Conservation (phyloP, 768 basidiomycete species). For the Auriscalpium orientale region DNA sequence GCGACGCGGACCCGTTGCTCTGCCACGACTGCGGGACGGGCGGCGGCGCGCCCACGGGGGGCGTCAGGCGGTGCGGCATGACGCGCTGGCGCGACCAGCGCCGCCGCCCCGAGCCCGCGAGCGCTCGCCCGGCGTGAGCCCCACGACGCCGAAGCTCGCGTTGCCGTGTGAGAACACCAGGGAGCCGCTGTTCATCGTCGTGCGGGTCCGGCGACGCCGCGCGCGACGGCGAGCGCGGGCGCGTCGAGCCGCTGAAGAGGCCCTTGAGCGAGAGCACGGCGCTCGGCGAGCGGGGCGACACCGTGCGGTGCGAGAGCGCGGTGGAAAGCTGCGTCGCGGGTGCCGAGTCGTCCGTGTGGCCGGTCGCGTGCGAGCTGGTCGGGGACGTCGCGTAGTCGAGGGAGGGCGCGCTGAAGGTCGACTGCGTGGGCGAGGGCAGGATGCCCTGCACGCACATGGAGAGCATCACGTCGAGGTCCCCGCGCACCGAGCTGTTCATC, state of each 20-base stretch:
- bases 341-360: neutral
- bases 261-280: conserved; percentile 55
- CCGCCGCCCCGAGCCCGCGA: too few relatives aligned
- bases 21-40: conserved; percentile 23
- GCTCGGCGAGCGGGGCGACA: conserved; percentile 1
- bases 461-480: too few relatives aligned
- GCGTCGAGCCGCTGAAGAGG: conserved; percentile 39
- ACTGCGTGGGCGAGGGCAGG: conserved; percentile 27
- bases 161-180: conserved; percentile 50
- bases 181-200: conserved; percentile 16
- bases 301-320: conserved; percentile 18
- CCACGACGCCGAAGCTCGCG: conserved; percentile 49
- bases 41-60: conserved; percentile 17
- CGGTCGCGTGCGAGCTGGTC: neutral
- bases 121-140: too few relatives aligned
- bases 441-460: conserved; percentile 66
- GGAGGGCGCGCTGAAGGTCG: conserved; percentile 9
- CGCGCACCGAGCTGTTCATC: conserved; percentile 28
- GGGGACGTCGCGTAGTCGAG: neutral
- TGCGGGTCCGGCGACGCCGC: conserved; percentile 25
- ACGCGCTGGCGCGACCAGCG: too few relatives aligned
- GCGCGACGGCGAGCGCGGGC: conserved; percentile 51
- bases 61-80: too few relatives aligned
- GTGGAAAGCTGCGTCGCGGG: conserved; percentile 19
- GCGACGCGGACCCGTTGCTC: too few relatives aligned